Conservation (phyloP, 2,329 filamentous ascomycete genomes). For the Exutisphaerella laricina region DNA sequence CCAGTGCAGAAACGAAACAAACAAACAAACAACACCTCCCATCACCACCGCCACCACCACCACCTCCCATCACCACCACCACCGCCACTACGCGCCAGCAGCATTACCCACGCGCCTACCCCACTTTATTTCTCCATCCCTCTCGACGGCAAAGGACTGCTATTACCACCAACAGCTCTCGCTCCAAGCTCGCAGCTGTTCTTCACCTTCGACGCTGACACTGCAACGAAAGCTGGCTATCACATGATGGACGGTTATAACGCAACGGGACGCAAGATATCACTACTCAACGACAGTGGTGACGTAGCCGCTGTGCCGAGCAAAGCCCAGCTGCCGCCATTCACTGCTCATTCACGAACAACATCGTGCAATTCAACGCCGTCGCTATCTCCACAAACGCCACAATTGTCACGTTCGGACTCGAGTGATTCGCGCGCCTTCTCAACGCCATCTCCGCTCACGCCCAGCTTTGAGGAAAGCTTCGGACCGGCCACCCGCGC, state of each 20-base stretch:
- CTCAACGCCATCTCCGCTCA: slow-evolving; percentile 44
- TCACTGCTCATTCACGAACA: slow-evolving; percentile 19
- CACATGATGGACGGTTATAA: slow-evolving; percentile 49
- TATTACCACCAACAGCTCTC: slow-evolving; percentile 6
- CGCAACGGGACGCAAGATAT: slow-evolving; percentile 44
- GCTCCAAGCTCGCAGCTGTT: slow-evolving; percentile 3
- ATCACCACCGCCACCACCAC: not conserved
- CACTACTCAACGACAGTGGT: slow-evolving; percentile 46
- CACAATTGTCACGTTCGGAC: slow-evolving; percentile 42
- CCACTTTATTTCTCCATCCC: not conserved
- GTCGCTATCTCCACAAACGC: slow-evolving; percentile 43
- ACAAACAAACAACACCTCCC: not conserved
- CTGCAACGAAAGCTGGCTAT: slow-evolving; percentile 24
- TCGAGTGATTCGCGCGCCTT: slow-evolving; percentile 42
- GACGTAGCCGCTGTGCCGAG: slow-evolving; percentile 23
- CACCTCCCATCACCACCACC: not conserved
- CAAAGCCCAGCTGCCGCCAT: slow-evolving; percentile 24
- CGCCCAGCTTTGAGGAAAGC: slow-evolving; percentile 36
- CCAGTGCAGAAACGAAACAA: not conserved
- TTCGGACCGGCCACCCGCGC: slow-evolving; percentile 23
- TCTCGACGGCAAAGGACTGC: not conserved
- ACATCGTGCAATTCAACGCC: slow-evolving; percentile 44
- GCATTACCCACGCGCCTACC: not conserved
- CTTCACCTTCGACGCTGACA: slow-evolving; percentile 1
- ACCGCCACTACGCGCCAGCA: not conserved